Base-by-base conservation (phyloP, 2,329 filamentous ascomycete genomes). In the Fonsecaea nubica region DNA sequence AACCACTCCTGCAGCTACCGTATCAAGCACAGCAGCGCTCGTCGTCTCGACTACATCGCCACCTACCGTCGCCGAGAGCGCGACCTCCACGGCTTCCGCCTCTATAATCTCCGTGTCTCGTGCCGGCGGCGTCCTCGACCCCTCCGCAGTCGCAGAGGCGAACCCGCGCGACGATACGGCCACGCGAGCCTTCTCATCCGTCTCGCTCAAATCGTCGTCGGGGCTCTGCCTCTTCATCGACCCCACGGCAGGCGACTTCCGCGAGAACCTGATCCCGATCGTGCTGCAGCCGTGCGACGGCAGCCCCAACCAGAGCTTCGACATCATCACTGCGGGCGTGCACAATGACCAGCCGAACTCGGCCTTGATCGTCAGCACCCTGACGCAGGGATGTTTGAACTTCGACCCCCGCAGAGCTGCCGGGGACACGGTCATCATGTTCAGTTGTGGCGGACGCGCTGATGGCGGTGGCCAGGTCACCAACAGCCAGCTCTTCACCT, bases 331-430 rank as follows among this genome's bases (percentile, higher is more conserved):
- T 5, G 32, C 61, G 10, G 65, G 65, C 33, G 52, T 55, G 8
- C 65, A 67, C 40, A 67, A 67, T 25, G 40, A 67, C n/a, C 50
- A 67, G 25, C 65, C 65, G 2, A 61, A 50, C 35, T 64, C 65
- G 12, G 30, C 62, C 4, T 53, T 67, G 57, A 62, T 67, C 2
- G 65, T 67, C 18, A 67, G 65, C 53, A 60, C 30, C 42, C 56
- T 67, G 56, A 67, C 65, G 4, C 62, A 67, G 42, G 65, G 65
- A 9, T 67, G 65, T 25, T 33, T 67, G 15, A 67, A 67, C 32
- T 67, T 67, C 40, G 65, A 67, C 33, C 62, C 65, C 15, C 42
- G 65, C 52, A 50, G 65, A 32, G 65, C 57, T 2, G 65, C 65
- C 3, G 65, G 62, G 6, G 65, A 67, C 52, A 67, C 65, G 8